phyloP scores from a whole-genome alignment of 306 rosid species.

The Clitoria ternatea region DNA sequence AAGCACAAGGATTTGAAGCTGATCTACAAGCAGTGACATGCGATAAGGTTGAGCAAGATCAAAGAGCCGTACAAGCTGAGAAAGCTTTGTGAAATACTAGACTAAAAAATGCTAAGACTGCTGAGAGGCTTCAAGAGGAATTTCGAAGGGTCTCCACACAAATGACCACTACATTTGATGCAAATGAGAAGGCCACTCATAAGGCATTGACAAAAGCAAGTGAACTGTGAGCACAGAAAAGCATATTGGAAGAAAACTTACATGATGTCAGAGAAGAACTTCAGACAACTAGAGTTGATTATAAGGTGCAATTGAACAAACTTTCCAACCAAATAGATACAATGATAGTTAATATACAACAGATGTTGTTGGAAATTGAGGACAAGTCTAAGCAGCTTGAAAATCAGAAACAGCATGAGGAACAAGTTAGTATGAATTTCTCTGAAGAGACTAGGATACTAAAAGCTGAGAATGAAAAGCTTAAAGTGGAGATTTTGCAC shows the following conservation, averaged over 20 bases:
- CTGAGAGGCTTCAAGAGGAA: conserved; percentile 92
- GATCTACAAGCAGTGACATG: conserved; percentile 62
- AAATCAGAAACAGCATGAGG: conserved; percentile 41
- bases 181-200: conserved; percentile 79
- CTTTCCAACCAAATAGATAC: conserved; percentile 50
- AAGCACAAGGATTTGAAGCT: conserved; percentile 58
- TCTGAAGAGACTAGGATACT: conserved; percentile 51
- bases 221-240: conserved; percentile 58
- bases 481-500: conserved; percentile 38
- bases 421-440: conserved; percentile 46
- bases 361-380: conserved; percentile 55
- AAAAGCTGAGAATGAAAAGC: conserved; percentile 56
- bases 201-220: conserved; percentile 69
- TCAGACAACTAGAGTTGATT: conserved; percentile 41
- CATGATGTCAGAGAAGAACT: conserved; percentile 52
- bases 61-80: conserved; percentile 88
- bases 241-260: conserved; percentile 54
- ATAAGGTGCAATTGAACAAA: conserved; percentile 42
- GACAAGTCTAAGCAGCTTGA: conserved; percentile 59
- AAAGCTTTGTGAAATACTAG: conserved; percentile 68
- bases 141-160: conserved; percentile 70
- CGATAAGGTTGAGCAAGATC: conserved; percentile 83
- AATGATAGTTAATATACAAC: conserved; percentile 48
- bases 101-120: conserved; percentile 63
- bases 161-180: conserved; percentile 79